phyloP scores from a whole-genome alignment of 129 eudicot species.

The Artemisia argyi region DNA sequence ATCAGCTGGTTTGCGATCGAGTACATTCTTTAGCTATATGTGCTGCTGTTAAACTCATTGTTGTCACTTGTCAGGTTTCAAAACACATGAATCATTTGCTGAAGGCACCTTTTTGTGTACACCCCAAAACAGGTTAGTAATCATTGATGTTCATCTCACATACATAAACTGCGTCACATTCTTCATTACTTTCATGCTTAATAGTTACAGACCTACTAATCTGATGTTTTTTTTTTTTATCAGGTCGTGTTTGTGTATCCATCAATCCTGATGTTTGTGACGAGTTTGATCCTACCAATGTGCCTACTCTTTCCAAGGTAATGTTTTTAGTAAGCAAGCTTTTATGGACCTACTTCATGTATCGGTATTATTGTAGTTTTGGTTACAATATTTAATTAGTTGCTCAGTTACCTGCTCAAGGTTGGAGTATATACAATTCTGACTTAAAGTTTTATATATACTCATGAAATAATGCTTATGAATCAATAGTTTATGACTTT shows the following conservation, averaged over 20 bases:
- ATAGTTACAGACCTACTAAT: background rate
- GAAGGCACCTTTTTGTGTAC: slow-evolving; percentile 95
- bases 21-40: background rate
- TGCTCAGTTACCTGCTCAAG: background rate
- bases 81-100: slow-evolving; percentile 95
- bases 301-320: slow-evolving; percentile 88
- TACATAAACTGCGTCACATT: background rate
- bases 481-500: no score
- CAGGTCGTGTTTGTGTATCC: slow-evolving; percentile 94
- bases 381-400: background rate
- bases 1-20: slow-evolving; percentile 3
- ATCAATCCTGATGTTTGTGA: slow-evolving; percentile 80
- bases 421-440: background rate
- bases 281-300: slow-evolving; percentile 84
- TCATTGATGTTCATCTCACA: background rate
- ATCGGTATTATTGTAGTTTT: background rate
- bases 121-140: slow-evolving; percentile 90
- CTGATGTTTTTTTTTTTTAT: slow-evolving; percentile 15
- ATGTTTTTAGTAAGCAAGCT: background rate
- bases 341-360: slow-evolving; percentile 1
- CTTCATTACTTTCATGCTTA: background rate
- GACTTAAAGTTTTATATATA: no score
- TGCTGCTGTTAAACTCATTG: slow-evolving; percentile 6
- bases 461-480: no score
- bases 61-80: slow-evolving; percentile 65